Evolutionary conservation across 495 filamentous ascomycete species (phyloP).

Genomic region (Talaromyces borbonicus): DNA sequence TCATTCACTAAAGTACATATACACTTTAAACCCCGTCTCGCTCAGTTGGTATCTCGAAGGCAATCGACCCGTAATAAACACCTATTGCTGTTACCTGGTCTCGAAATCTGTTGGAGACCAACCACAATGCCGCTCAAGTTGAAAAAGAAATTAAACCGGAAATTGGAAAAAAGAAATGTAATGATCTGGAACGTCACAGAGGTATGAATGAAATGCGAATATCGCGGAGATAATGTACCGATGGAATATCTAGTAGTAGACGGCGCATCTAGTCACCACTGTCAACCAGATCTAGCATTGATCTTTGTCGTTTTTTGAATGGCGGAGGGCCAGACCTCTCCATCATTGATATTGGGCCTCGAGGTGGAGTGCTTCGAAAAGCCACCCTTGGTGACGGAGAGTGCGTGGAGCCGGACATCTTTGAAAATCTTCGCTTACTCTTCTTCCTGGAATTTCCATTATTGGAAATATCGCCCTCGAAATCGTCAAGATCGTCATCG

Average conservation of each 20-base stretch:
- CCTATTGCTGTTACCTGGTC: background rate
- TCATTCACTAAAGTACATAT: background rate
- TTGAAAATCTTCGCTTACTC: constrained; percentile 8
- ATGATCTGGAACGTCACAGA: background rate
- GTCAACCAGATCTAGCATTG: background rate
- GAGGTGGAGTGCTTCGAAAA: background rate
- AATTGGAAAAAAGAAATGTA: background rate
- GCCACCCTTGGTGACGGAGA: background rate
- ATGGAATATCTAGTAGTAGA: no score
- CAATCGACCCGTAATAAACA: background rate
- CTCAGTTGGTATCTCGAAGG: background rate
- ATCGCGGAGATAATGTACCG: background rate
- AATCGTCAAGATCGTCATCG: background rate
- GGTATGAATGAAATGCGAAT: background rate
- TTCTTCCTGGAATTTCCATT: constrained; percentile 10
- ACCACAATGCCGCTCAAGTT: background rate
- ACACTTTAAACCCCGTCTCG: background rate
- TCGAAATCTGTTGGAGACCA: background rate
- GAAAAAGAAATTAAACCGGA: background rate
- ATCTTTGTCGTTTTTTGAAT: constrained; percentile 1
- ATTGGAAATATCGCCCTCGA: background rate
- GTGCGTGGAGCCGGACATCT: background rate
- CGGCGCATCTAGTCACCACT: background rate
- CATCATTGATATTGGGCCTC: background rate
- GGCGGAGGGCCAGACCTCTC: background rate